phyloP scores from a whole-genome alignment of 371 early-diverging fungal genomes.

The Gilbertella persicaria region DNA sequence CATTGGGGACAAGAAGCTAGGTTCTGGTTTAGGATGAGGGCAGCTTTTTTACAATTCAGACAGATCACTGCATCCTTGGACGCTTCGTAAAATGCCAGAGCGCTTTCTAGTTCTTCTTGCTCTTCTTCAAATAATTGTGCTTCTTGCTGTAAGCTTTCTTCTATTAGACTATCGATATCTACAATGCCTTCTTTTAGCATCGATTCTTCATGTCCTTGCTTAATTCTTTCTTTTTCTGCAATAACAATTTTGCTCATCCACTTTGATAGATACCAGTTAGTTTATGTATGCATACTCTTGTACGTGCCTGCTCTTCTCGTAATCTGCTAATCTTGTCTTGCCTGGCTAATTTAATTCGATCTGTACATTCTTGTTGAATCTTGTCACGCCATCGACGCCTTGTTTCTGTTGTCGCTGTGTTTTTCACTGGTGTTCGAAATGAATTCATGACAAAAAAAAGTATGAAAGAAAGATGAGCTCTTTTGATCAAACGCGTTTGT shows the following conservation, averaged over 20 bases:
- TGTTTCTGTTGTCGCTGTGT: slow-evolving; percentile 1
- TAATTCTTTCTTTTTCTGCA: slow-evolving; percentile 15
- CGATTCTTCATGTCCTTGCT: slow-evolving; percentile 13
- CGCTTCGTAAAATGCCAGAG: slow-evolving; percentile 4
- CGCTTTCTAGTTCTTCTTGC: slow-evolving; percentile 1
- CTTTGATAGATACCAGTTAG: slow-evolving; percentile 4
- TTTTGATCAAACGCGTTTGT: too few relatives aligned
- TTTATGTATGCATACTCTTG: background rate
- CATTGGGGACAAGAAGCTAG: slow-evolving; percentile 9
- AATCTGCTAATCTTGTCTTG: slow-evolving; percentile 11
- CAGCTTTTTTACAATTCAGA: slow-evolving; percentile 12
- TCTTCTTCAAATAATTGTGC: slow-evolving; percentile 4
- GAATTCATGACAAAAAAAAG: slow-evolving; percentile 2
- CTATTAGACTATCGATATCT: slow-evolving; percentile 18
- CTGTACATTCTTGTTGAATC: slow-evolving; percentile 12
- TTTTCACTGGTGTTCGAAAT: slow-evolving; percentile 5
- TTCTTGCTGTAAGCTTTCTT: slow-evolving; percentile 13
- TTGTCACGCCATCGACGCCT: slow-evolving; percentile 21
- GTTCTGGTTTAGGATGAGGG: background rate
- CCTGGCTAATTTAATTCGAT: slow-evolving; percentile 10
- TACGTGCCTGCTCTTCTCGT: slow-evolving; percentile 18
- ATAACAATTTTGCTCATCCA: slow-evolving; percentile 11
- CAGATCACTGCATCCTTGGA: slow-evolving; percentile 4
- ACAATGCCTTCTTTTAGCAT: slow-evolving; percentile 20
- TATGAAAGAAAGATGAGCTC: too few relatives aligned